These are phyloP conservation scores for Orbilia ellipsospora DNA, from an alignment of 2,329 filamentous ascomycete species.

Conservation along the genomic window DNA sequence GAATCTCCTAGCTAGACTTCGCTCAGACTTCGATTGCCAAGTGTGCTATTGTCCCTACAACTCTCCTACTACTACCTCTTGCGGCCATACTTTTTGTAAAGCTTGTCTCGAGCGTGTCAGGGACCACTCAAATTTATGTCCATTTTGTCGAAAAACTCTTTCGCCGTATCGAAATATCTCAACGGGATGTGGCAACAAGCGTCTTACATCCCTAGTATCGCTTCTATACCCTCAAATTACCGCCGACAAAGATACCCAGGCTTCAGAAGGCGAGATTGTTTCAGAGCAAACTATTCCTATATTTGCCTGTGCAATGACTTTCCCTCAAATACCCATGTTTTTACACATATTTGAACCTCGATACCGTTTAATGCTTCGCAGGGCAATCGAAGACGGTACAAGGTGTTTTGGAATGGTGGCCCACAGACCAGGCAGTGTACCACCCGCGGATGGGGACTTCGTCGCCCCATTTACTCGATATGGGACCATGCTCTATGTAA, in stretches of 20 bases:
- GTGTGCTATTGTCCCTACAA: slow-evolving; percentile 85
- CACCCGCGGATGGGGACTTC: slow-evolving; percentile 64
- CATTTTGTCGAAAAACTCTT: slow-evolving; percentile 75
- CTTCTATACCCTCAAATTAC: slow-evolving; percentile 77
- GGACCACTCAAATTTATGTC: slow-evolving; percentile 81
- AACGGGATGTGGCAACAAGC: slow-evolving; percentile 69
- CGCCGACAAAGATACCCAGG: slow-evolving; percentile 68
- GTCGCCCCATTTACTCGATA: slow-evolving; percentile 74
- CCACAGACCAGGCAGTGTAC: slow-evolving; percentile 68
- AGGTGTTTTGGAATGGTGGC: slow-evolving; percentile 84
- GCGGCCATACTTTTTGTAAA: slow-evolving; percentile 90
- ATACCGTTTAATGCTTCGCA: slow-evolving; percentile 87
- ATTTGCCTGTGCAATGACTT: slow-evolving; percentile 84
- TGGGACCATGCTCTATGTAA: slow-evolving; percentile 81
- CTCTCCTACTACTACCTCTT: slow-evolving; percentile 84
- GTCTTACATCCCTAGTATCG: slow-evolving; percentile 72
- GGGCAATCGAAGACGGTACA: slow-evolving; percentile 75
- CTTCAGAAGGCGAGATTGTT: slow-evolving; percentile 58
- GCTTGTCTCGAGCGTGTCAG: slow-evolving; percentile 80
- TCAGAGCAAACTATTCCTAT: slow-evolving; percentile 74
- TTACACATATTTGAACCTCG: slow-evolving; percentile 92
- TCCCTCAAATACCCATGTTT: slow-evolving; percentile 85
- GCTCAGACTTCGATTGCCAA: slow-evolving; percentile 84
- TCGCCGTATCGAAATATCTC: slow-evolving; percentile 63
- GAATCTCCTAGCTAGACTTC: slow-evolving; percentile 71